phyloP scores from a whole-genome alignment of 169 alveolate genomes.

The Theileria parva region DNA sequence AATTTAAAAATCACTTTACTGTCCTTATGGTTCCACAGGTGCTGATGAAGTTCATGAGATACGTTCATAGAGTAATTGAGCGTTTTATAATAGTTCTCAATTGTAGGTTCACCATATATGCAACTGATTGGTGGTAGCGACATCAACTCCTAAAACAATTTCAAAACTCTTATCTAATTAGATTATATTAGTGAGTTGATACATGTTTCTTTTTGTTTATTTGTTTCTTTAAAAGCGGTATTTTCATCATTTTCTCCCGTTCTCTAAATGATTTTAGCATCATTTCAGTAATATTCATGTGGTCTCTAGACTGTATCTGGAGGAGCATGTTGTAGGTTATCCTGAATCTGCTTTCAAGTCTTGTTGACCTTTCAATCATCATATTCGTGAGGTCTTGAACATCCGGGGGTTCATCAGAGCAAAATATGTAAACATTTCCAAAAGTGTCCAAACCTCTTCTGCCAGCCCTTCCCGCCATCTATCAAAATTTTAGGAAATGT shows the following conservation, averaged over 20 bases:
- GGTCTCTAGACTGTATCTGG: slow-evolving; percentile 80
- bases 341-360: slow-evolving; percentile 88
- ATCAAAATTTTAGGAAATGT: background rate
- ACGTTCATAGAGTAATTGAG: slow-evolving; percentile 27
- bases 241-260: slow-evolving; percentile 75
- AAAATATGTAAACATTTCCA: slow-evolving; percentile 92
- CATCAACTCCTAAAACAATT: slow-evolving; percentile 33
- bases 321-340: slow-evolving; percentile 88
- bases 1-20: slow-evolving; percentile 37
- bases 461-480: slow-evolving; percentile 99
- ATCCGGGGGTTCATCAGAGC: slow-evolving; percentile 87
- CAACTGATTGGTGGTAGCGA: slow-evolving; percentile 49
- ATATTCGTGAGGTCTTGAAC: slow-evolving; percentile 83
- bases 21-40: slow-evolving; percentile 61
- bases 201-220: slow-evolving; percentile 45
- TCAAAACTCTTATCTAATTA: background rate
- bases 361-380: slow-evolving; percentile 82
- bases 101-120: slow-evolving; percentile 59
- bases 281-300: slow-evolving; percentile 81
- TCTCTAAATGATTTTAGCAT: slow-evolving; percentile 85
- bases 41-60: slow-evolving; percentile 36
- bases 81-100: slow-evolving; percentile 51
- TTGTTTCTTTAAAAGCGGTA: slow-evolving; percentile 49
- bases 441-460: slow-evolving; percentile 96
- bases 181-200: background rate